Evolutionary conservation across 345 rosid genomes (phyloP).

Genomic region (Rhizophora apiculata): DNA sequence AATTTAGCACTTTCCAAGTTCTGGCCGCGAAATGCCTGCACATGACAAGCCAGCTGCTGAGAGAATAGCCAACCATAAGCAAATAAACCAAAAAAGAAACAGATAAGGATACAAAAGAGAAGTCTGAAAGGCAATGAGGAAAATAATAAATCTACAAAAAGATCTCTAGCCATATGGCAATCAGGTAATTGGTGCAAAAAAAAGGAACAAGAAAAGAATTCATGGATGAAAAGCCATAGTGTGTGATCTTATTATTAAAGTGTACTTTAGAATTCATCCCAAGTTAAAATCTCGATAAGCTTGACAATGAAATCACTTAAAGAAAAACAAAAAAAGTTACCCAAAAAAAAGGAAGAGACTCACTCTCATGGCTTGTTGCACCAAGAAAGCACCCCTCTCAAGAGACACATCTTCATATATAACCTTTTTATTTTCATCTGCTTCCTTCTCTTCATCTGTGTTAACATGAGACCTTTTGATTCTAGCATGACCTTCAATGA

Average conservation of each 20-base stretch:
- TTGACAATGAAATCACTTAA: background rate
- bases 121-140: background rate
- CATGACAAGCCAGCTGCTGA: background rate
- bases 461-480: slow-evolving; percentile 69
- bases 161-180: background rate
- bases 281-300: background rate
- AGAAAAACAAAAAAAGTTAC: background rate
- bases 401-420: slow-evolving; percentile 88
- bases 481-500: slow-evolving; percentile 94
- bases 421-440: slow-evolving; percentile 47
- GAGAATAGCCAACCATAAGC: too few relatives aligned
- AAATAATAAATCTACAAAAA: background rate
- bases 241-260: background rate
- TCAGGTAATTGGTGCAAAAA: background rate
- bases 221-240: background rate
- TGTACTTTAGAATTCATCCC: background rate
- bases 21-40: slow-evolving; percentile 77
- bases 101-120: too few relatives aligned
- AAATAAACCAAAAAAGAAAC: too few relatives aligned
- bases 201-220: background rate
- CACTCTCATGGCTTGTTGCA: slow-evolving; percentile 96
- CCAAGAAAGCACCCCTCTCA: slow-evolving; percentile 96
- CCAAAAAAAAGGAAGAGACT: slow-evolving; percentile 23
- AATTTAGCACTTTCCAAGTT: slow-evolving; percentile 92
- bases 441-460: slow-evolving; percentile 44